A percentile compares a stretch with the other conserved stretches of the same genome.
Conservation (phyloP, 257 asterid species). For the Solanum peruvianum region DNA sequence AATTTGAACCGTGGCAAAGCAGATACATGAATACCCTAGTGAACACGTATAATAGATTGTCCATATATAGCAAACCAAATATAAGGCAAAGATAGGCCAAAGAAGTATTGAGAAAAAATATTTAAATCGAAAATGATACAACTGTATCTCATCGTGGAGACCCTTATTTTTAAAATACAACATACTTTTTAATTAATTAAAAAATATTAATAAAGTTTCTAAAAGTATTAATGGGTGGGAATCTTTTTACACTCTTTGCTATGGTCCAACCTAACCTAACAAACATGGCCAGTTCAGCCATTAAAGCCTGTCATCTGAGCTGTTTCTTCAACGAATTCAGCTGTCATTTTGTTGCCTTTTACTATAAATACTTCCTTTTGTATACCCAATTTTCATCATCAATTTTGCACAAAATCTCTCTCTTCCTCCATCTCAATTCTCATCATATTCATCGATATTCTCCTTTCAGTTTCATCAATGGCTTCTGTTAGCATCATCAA, state of each 20-base stretch:
- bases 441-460: neutral
- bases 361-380: neutral
- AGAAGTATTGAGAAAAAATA: no score
- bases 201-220: no score
- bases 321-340: neutral
- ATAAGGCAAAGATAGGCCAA: no score
- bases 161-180: no score
- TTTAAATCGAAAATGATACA: no score
- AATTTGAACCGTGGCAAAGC: no score
- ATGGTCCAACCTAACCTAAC: neutral
- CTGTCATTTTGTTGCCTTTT: neutral
- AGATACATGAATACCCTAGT: neutral
- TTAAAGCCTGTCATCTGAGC: neutral
- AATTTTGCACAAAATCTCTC: neutral
- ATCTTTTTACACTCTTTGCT: neutral
- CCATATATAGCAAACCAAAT: no score
- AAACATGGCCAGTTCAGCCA: neutral
- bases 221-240: neutral
- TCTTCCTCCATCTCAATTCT: neutral
- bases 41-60: neutral
- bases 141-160: no score
- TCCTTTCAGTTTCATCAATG: conserved; percentile 9
- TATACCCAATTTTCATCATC: neutral
- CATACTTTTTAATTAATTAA: neutral
- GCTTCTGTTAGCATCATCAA: conserved; percentile 29